Percentiles rank a stretch among this genome's conserved stretches.
These are phyloP conservation scores for Pseudocercospora ulei DNA, from an alignment of 2,329 filamentous ascomycete species.

Conservation along the genomic window DNA sequence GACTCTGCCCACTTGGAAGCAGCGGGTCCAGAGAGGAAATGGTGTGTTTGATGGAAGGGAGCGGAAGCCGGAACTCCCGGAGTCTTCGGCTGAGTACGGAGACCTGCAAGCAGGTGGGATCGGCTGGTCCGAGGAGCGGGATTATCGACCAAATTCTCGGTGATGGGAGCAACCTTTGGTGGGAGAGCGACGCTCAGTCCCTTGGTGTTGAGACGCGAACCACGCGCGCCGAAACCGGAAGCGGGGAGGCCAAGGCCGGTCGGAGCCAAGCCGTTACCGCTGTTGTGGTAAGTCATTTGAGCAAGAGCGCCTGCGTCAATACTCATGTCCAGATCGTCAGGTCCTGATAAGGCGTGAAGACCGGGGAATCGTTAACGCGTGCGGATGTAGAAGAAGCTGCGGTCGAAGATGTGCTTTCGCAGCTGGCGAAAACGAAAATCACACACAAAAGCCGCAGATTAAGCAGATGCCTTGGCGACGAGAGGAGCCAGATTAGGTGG, in stretches of 20 bases:
- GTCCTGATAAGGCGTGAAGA: constrained; percentile 17
- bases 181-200: constrained; percentile 69
- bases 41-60: constrained; percentile 50
- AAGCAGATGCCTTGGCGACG: constrained; percentile 18
- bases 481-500: constrained; percentile 28
- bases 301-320: constrained; percentile 98
- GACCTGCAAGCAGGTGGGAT: constrained; percentile 82
- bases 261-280: constrained; percentile 48
- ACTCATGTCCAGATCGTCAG: constrained; percentile 37
- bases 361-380: constrained; percentile 23
- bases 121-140: constrained; percentile 87
- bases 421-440: constrained; percentile 13
- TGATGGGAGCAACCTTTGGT: constrained; percentile 57
- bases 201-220: constrained; percentile 72
- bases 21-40: constrained; percentile 40
- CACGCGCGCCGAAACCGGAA: constrained; percentile 74
- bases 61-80: constrained; percentile 57
- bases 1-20: constrained; percentile 41
- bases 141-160: constrained; percentile 57
- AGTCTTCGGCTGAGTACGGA: constrained; percentile 88
- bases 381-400: constrained; percentile 14
- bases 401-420: constrained; percentile 11
- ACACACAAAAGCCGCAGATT: constrained; percentile 22
- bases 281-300: constrained; percentile 85
- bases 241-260: constrained; percentile 64